Conservation (phyloP, 768 basidiomycete species). For the Hirschioporus abietinus region DNA sequence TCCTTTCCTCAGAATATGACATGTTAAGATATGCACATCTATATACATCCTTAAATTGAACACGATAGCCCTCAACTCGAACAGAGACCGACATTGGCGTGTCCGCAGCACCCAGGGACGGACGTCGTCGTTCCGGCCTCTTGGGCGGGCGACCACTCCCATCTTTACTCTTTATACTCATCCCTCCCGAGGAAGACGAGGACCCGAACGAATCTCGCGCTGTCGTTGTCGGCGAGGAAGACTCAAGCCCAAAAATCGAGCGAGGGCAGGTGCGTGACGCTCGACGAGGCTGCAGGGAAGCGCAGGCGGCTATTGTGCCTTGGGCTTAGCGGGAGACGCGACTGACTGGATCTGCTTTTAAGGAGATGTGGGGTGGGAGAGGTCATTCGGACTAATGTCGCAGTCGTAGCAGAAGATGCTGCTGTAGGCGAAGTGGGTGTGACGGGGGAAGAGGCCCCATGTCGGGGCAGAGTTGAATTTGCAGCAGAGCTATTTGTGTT, state of each 20-base stretch:
- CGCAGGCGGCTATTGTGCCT: neutral
- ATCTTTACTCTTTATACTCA: neutral
- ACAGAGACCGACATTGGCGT: too few species aligned
- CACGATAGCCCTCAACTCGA: too few species aligned
- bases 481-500: neutral
- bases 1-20: too few species aligned
- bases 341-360: neutral
- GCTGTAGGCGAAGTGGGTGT: neutral
- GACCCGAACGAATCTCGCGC: neutral
- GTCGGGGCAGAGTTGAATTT: too few species aligned
- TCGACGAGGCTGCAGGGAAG: neutral
- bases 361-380: neutral
- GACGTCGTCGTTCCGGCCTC: neutral
- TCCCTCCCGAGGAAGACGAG: neutral
- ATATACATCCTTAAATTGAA: too few species aligned
- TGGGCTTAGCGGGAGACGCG: neutral
- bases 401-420: too few species aligned
- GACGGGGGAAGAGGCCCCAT: neutral
- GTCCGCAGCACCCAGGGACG: neutral
- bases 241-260: neutral
- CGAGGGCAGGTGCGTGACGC: neutral
- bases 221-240: neutral
- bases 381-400: conserved; percentile 5
- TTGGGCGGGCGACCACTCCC: neutral
- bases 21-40: too few species aligned